Evolutionary conservation across 352 stramenopile species (phyloP), one percentile per base, ranked within the genome.

Genomic region (Pythium plurisporium): DNA sequence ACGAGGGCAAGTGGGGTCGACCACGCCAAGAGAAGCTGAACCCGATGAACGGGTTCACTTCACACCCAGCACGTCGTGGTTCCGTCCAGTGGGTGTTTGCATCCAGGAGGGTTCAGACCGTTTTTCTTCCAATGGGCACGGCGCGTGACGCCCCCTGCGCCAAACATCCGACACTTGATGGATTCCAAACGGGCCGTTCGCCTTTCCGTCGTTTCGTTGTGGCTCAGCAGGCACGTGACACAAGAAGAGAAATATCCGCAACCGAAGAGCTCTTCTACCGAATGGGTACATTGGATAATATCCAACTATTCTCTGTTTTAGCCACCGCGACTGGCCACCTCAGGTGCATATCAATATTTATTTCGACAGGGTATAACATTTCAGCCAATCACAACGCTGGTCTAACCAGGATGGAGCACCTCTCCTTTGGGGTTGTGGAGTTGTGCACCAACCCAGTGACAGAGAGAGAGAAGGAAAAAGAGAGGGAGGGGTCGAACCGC

Each of bases 261-360:
- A 10, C 10, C 34, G 38, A 27, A 20, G 31, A 37, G 47, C 33
- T 41, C 33, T 42, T 55, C 47, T 55, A 33, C 27, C 27, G 3
- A 44, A 54, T 61, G 43, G 54, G 31, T 61, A 61, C 54, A 61
- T 5, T 33, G 17, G 15, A 54, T 54, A 54, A 40, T 38, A 53
- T 29, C n/a, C 12, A 29, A 11, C 37, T 48, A 54, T 31, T 37
- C 37, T 54, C 42, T 20, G 19, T 14, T 36, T 19, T 26, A 38
- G n/a, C 15, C 27, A 4, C 5, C 41, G n/a, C 20, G 6, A 15
- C 6, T 40, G 41, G 41, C 38, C 25, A 49, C 20, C 17, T 22
- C 4, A 5, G n/a, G 15, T 2, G n/a, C n/a, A 1, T 12, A 11
- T 29, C 2, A 10, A 14, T 36, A 40, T 51, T 51, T 7, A 12